Conservation (phyloP, 192 early-diverging fungal species). For the Umbelopsis sp. region DNA sequence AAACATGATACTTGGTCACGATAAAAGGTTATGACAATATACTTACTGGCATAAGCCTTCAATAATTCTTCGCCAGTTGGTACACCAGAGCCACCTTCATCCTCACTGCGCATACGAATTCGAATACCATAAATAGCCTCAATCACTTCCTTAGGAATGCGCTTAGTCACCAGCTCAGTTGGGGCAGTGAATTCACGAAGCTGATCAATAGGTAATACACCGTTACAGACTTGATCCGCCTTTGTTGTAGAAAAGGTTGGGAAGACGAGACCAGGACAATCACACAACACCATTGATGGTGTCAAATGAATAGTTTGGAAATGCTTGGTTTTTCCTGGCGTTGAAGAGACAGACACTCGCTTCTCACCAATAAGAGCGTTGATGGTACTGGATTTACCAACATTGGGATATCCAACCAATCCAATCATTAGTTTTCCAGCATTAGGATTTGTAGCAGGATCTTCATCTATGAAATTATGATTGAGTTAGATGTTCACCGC, state of each 20-base stretch:
- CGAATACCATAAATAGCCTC: conserved; percentile 93
- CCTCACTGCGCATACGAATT: conserved; percentile 73
- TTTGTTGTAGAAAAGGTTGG: conserved; percentile 98
- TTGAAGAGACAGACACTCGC: conserved; percentile 92
- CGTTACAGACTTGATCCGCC: conserved; percentile 98
- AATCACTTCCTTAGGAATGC: conserved; percentile 86
- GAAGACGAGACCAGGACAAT: conserved; percentile 99
- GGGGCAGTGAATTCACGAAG: conserved; percentile 94
- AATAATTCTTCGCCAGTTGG: conserved; percentile 93
- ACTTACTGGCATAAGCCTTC: conserved; percentile 79
- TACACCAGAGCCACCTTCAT: conserved; percentile 74
- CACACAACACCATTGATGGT: conserved; percentile 85
- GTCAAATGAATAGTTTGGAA: conserved; percentile 98
- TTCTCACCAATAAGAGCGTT: conserved; percentile 96
- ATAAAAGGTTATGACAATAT: neutral
- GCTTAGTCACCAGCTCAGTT: conserved; percentile 71
- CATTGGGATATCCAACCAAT: conserved; percentile 99
- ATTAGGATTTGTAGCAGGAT: conserved; percentile 33
- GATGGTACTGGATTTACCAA: conserved; percentile 98
- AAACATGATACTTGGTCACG: neutral
- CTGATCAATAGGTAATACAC: conserved; percentile 98
- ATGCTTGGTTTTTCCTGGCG: conserved; percentile 99
- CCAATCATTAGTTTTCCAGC: conserved; percentile 81
- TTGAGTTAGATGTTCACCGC: neutral
- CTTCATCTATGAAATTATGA: conserved; percentile 29